Conservation (phyloP, 495 filamentous ascomycete genomes). For the Podospora conica region DNA sequence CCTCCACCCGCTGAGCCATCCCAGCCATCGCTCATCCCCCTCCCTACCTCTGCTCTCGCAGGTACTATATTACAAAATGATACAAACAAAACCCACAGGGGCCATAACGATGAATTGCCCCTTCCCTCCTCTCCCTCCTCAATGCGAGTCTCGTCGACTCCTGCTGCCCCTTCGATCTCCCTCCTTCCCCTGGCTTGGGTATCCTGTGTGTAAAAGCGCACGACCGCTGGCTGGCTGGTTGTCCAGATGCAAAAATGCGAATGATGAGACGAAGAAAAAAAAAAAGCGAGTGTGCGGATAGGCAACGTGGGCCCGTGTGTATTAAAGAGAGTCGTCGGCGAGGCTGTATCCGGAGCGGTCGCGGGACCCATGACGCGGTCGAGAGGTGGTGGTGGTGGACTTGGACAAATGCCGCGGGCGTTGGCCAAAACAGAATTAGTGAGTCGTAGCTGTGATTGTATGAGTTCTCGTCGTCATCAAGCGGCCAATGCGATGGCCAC, state of each 20-base stretch:
- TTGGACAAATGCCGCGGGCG: background rate
- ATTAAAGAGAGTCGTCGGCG: background rate
- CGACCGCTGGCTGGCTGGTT: slow-evolving; percentile 6
- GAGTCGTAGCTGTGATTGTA: background rate
- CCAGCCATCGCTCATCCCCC: background rate
- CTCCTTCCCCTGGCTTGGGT: background rate
- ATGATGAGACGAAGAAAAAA: slow-evolving; percentile 4
- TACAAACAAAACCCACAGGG: background rate
- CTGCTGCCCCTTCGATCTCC: too few relatives aligned
- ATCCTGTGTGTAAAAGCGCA: slow-evolving; percentile 1
- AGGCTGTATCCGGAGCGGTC: background rate
- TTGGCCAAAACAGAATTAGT: background rate
- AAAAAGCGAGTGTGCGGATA: background rate
- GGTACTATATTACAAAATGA: background rate
- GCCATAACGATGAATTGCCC: background rate
- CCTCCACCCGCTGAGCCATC: background rate
- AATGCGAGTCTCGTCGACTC: background rate
- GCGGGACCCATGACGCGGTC: background rate
- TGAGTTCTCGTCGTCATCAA: slow-evolving; percentile 8
- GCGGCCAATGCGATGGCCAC: slow-evolving; percentile 14
- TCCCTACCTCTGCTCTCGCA: background rate
- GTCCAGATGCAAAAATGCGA: slow-evolving; percentile 13
- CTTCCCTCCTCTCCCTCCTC: background rate
- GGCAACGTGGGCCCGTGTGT: background rate
- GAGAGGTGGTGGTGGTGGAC: background rate